Percentiles rank a stretch among this genome's conserved stretches.
phyloP scores from a whole-genome alignment of 1,284 basidiomycete species.

The Melampsora larici-populina region DNA sequence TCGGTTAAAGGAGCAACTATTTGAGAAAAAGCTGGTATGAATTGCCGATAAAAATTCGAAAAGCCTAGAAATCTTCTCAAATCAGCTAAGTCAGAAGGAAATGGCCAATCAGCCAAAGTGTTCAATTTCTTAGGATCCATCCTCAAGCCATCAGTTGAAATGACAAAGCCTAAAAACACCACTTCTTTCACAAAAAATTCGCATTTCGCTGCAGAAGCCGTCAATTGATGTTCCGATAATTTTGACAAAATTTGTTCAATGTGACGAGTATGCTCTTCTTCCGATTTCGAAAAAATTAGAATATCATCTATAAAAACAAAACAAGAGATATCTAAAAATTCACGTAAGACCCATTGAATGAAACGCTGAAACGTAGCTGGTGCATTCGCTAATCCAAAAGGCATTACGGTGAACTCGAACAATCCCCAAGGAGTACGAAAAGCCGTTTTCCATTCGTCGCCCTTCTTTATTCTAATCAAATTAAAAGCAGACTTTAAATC shows the following conservation, averaged over 20 bases:
- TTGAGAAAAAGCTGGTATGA: conserved; percentile 2
- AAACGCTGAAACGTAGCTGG: too few relatives aligned
- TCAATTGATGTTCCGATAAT: too few relatives aligned
- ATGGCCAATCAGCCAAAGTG: conserved; percentile 17
- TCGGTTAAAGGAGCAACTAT: conserved; percentile 9
- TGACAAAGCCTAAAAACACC: conserved; percentile 5
- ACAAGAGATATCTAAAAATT: conserved; percentile 13
- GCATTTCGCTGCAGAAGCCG: conserved; percentile 16
- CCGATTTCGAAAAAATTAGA: conserved; percentile 12
- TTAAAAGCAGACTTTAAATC: conserved; percentile 53
- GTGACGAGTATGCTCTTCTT: not conserved
- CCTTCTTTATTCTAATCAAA: too few relatives aligned
- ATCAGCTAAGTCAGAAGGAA: not conserved
- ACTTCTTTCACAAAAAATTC: not conserved
- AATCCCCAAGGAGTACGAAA: too few relatives aligned
- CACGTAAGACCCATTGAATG: conserved; percentile 12
- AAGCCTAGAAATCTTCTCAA: not conserved
- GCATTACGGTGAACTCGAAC: too few relatives aligned
- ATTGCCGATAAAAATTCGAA: too few relatives aligned
- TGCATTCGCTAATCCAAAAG: conserved; percentile 56
- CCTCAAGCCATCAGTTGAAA: too few relatives aligned
- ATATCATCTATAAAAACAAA: conserved; percentile 37
- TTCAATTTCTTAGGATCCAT: too few relatives aligned
- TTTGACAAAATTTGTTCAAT: not conserved
- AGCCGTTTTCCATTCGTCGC: too few relatives aligned